A percentile compares a stretch with the other conserved stretches of the same genome.
phyloP scores from a whole-genome alignment of 495 filamentous ascomycete genomes.

The Talaromyces liani region DNA sequence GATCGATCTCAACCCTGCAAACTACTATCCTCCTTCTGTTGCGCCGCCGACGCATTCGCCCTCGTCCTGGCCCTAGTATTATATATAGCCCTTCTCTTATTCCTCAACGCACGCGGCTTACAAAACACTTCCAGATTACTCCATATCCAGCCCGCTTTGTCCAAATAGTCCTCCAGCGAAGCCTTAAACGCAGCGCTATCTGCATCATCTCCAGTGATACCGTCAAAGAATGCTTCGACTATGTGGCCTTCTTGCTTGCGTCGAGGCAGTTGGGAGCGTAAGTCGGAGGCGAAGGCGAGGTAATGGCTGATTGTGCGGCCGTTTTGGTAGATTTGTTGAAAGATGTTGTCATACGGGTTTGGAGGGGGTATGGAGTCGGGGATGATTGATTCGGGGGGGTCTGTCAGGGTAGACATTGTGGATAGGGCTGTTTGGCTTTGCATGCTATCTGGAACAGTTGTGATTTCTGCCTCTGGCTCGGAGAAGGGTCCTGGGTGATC shows the following conservation, averaged over 20 bases:
- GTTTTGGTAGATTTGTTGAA: constrained; percentile 9
- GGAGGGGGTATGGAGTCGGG: constrained; percentile 9
- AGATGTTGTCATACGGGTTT: not conserved
- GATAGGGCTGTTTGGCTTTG: not conserved
- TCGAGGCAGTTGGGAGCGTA: constrained; percentile 6
- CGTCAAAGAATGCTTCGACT: constrained; percentile 20
- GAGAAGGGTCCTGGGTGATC: not conserved
- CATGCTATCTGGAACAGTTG: not conserved
- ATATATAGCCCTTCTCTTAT: not conserved
- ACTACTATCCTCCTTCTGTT: not conserved
- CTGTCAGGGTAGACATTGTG: not conserved
- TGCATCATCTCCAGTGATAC: constrained; percentile 9
- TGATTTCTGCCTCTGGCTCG: not conserved
- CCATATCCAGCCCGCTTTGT: constrained; percentile 20
- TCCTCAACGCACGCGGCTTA: not conserved
- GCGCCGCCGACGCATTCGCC: not conserved
- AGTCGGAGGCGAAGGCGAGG: constrained; percentile 11
- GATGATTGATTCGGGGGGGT: not conserved
- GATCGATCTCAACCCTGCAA: not conserved
- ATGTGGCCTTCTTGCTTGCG: constrained; percentile 14
- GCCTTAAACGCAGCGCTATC: constrained; percentile 8
- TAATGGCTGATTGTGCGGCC: constrained; percentile 16
- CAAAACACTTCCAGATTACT: constrained; percentile 10
- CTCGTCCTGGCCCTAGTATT: constrained; percentile 1
- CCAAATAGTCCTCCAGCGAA: constrained; percentile 14